phyloP scores from a whole-genome alignment of 2,329 filamentous ascomycete species.

The Trichoderma cornu-damae region DNA sequence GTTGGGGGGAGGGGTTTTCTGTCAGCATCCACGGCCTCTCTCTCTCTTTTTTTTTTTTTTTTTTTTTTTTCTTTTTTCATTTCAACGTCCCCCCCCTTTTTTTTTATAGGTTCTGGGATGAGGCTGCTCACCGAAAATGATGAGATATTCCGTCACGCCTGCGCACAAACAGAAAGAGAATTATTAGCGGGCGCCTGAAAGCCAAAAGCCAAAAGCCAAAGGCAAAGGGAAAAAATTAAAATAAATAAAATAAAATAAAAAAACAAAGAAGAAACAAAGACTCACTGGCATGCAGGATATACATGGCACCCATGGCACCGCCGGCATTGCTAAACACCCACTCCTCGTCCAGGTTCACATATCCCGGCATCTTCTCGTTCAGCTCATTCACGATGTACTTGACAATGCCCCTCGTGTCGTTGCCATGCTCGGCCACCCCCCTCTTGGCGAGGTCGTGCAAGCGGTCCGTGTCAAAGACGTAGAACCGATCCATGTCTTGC shows the following conservation, averaged over 20 bases:
- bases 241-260: no score
- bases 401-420: constrained; percentile 67
- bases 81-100: neutral
- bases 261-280: no score
- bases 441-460: constrained; percentile 64
- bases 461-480: constrained; percentile 66
- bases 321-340: constrained; percentile 93
- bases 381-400: constrained; percentile 66
- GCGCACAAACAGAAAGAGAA: neutral
- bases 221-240: no score
- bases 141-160: constrained; percentile 82
- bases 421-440: constrained; percentile 63
- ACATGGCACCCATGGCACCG: constrained; percentile 88
- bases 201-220: neutral
- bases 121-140: constrained; percentile 61
- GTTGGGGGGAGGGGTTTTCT: neutral
- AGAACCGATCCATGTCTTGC: constrained; percentile 58
- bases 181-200: no score
- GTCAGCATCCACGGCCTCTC: neutral
- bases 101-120: neutral
- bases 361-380: constrained; percentile 41
- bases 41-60: neutral
- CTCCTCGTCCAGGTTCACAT: constrained; percentile 68
- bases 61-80: neutral
- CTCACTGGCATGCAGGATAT: constrained; percentile 78